Conservation (phyloP, 2,329 filamentous ascomycete species). For the Cordyceps cateniannulata region DNA sequence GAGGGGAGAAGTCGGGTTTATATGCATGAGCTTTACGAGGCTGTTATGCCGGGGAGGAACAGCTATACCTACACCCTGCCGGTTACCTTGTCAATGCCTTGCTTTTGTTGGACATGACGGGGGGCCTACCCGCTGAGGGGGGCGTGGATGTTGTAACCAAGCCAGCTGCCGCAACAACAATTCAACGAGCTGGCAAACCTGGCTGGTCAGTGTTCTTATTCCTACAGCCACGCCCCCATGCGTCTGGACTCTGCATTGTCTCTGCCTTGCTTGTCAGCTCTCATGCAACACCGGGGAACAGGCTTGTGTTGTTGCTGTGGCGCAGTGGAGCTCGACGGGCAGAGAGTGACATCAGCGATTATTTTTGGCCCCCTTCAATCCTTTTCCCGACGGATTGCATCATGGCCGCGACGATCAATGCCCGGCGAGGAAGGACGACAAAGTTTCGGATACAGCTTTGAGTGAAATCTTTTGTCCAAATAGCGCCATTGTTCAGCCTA, state of each 20-base stretch:
- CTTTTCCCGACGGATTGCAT: neutral
- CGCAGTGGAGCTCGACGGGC: neutral
- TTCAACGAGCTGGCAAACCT: too few relatives aligned
- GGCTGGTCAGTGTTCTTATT: neutral
- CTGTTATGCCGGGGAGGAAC: neutral
- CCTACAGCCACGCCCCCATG: neutral
- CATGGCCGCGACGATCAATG: neutral
- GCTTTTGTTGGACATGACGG: too few relatives aligned
- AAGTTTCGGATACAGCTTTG: neutral
- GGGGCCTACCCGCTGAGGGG: too few relatives aligned
- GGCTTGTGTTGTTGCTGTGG: neutral
- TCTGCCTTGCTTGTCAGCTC: neutral
- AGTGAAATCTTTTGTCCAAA: neutral
- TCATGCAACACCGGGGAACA: neutral
- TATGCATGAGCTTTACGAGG: neutral
- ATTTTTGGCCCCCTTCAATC: neutral
- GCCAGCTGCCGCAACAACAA: too few relatives aligned
- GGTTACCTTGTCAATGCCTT: neutral
- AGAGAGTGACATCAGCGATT: slow-evolving; percentile 6
- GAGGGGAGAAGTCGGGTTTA: slow-evolving; percentile 3
- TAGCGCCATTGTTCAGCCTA: too few relatives aligned
- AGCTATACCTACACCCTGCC: neutral
- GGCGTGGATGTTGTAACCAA: too few relatives aligned
- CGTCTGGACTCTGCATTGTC: neutral
- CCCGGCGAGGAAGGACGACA: neutral